Evolutionary conservation across 768 basidiomycete species (phyloP), one percentile per base, ranked within the genome.

Genomic region (Russula dissimulans): DNA sequence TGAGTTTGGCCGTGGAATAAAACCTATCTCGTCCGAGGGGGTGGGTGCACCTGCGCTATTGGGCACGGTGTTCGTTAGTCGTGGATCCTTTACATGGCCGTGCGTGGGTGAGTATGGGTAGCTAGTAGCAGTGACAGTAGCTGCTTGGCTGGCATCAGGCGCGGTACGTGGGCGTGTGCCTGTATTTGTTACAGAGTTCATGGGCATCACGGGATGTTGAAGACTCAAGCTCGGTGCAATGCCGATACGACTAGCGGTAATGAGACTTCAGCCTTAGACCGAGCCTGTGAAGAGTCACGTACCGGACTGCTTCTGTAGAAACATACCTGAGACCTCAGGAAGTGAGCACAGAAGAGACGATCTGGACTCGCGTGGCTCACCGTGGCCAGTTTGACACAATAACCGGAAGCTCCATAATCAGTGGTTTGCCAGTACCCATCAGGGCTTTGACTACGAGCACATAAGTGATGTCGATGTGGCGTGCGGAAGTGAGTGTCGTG

Each of bases 381-480:
- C 86, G 81, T 66, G 87, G 87, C 90, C 90, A 92, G 66, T 91
- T 91, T 5, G 90, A 90, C 39, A 93, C 77, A 47, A 89, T 84
- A 17, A 92, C 79, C 17, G 90, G 90, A 31, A 93, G 73, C 32
- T 90, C 87, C 77, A 91, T 81, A 18, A 79, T 74, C 14, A 91
- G 67, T 38, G 82, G 81, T 50, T 80, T 74, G 5, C 83, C 83
- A 5, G 81, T 80, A 42, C 85, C 89, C 74, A 90, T 80, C 51
- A 89, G 77, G 1, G 91, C 91, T 71, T 84, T 89, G 56, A 93
- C 85, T 38, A 77, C 77, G 45, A 95, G 75, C 50, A 81, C 78
- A 71, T 95, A 95, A 0, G 82, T 86, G 49, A 95, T 85, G 68
- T 95, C 91, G 57, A 95, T 87, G 68, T 91, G 86, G 60, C 89